Base-by-base conservation (phyloP, 2,329 filamentous ascomycete species). In the Orbilia brochopaga region DNA sequence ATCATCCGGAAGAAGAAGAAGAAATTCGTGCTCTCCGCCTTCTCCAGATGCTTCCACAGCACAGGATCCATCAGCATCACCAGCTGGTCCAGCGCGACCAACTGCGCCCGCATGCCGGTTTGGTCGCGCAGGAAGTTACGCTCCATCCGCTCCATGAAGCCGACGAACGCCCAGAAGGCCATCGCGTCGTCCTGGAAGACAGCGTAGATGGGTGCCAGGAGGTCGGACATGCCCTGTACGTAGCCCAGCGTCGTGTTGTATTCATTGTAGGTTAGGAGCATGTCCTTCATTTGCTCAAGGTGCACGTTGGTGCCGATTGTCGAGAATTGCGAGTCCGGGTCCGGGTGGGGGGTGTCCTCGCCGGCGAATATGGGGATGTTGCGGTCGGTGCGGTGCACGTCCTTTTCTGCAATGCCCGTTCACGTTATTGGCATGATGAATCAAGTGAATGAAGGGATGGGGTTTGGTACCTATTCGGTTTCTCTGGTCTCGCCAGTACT, bases 1-100 rank as follows among this genome's bases (percentile, higher is more conserved):
- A 99, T 84, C 94, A 97, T 97, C 70, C 94, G 90, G 86, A 97
- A 99, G 83, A 99, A 97, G 83, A 99, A 99, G 81, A 99, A 99
- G 80, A 99, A 99, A 79, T 99, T 99, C 23, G 94, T 99, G 77
- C 90, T 95, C 77, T 99, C 95, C 19, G 92, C 90, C 15, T 86
- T 88, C 79, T 96, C 87, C 0, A 99, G 85, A 77, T 99, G 94
- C 1, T 90, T 84, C 80, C 97, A 97, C 6, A 99, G 86, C 78
- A 92, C 90, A 0, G 95, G 94, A 75, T 99, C 94, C 87, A 99
- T 92, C 65, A 99, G 90, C 78, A 96, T 92, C 11, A 97, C 92
- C 0, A 99, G 87, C 75, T 99, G 92, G 78, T 99, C 92, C 2
- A 99, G 86, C 0, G 93, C 92, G 42, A 91, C 83, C 1, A 99